phyloP scores from a whole-genome alignment of 108 stramenopile genomes.

The Asterionellopsis glacialis region DNA sequence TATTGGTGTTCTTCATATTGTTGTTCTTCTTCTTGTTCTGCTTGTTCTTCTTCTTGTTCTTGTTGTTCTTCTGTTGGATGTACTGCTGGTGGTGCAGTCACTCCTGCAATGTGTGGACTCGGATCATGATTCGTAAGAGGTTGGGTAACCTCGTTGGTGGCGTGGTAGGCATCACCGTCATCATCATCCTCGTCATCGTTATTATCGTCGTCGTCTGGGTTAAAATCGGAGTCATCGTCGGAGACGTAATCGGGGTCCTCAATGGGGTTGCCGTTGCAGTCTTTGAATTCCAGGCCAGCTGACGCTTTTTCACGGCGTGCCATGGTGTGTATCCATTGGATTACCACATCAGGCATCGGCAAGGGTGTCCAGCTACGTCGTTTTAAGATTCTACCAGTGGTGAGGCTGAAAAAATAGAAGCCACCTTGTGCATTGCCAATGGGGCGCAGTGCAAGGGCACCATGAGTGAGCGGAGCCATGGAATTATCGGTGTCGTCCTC shows the following conservation, averaged over 20 bases:
- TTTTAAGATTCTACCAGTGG: slow-evolving; percentile 13
- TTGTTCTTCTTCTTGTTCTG: slow-evolving; percentile 6
- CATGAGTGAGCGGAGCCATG: slow-evolving; percentile 12
- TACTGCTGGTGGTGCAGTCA: too few species aligned
- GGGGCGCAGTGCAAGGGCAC: slow-evolving; percentile 25
- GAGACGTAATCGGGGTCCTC: background rate
- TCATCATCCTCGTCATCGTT: too few species aligned
- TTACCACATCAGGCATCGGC: slow-evolving; percentile 24
- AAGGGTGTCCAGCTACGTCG: slow-evolving; percentile 15
- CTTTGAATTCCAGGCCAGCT: background rate
- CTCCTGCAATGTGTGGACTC: too few species aligned
- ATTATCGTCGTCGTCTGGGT: background rate
- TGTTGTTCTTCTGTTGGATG: too few species aligned
- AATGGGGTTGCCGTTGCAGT: too few species aligned
- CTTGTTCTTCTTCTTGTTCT: background rate
- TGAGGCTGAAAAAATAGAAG: slow-evolving; percentile 23
- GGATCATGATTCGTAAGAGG: background rate
- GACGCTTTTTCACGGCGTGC: too few species aligned
- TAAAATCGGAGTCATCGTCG: background rate
- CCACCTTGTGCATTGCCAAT: slow-evolving; percentile 27
- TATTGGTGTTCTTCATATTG: too few species aligned
- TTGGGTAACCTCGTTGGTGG: background rate
- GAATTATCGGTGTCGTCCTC: slow-evolving; percentile 29
- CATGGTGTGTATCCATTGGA: slow-evolving; percentile 11
- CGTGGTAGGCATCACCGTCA: background rate